These are phyloP conservation scores for Microdochium trichocladiopsis DNA, from an alignment of 2,329 filamentous ascomycete genomes.

Conservation along the genomic window DNA sequence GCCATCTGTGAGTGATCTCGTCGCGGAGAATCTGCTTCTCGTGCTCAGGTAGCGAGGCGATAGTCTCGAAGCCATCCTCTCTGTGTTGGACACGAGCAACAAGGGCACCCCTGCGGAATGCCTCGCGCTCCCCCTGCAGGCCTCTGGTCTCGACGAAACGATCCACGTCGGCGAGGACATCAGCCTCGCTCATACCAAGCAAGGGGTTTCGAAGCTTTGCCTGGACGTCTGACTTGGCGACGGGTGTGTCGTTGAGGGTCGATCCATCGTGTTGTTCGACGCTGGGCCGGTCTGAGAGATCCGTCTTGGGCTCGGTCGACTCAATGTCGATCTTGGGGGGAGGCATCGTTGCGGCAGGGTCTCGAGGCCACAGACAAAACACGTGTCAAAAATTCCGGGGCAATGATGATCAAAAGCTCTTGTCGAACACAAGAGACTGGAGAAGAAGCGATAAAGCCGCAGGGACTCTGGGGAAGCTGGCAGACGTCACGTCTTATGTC, in stretches of 20 bases:
- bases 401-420: background rate
- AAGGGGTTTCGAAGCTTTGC: conserved; percentile 6
- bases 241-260: background rate
- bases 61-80: conserved; percentile 36
- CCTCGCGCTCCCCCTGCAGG: conserved; percentile 25
- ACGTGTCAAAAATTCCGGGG: background rate
- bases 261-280: background rate
- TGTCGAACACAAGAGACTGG: background rate
- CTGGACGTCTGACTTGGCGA: background rate
- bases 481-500: background rate
- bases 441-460: background rate
- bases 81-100: conserved; percentile 21
- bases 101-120: conserved; percentile 28
- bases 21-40: conserved; percentile 51
- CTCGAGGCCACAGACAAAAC: background rate
- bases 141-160: conserved; percentile 25
- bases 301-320: background rate
- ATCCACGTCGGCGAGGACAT: conserved; percentile 22
- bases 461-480: background rate
- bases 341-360: conserved; percentile 1
- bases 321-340: conserved; percentile 2
- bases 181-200: conserved; percentile 4
- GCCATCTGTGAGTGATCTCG: conserved; percentile 62
- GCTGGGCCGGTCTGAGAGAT: background rate
- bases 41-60: conserved; percentile 46